A percentile compares a stretch with the other conserved stretches of the same genome.
These are phyloP conservation scores for Colletotrichum brevisporum DNA, from an alignment of 2,329 filamentous ascomycete species.

Conservation along the genomic window DNA sequence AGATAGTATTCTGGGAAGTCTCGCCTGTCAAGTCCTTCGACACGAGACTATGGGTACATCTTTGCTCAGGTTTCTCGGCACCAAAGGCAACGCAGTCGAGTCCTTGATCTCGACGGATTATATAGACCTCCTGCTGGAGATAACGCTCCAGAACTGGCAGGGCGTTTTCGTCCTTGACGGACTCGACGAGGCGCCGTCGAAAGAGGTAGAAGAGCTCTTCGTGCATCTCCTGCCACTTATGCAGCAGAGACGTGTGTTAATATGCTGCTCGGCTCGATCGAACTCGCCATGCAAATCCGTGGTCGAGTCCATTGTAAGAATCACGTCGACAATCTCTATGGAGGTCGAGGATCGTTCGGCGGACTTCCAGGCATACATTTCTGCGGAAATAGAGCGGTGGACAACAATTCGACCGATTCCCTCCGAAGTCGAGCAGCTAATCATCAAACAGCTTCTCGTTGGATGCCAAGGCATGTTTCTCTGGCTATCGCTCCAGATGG, in stretches of 20 bases:
- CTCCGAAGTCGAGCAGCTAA: not conserved
- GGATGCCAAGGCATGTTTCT: slow-evolving; percentile 1
- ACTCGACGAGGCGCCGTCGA: not conserved
- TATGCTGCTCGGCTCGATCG: slow-evolving; percentile 5
- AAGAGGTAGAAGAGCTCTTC: not conserved
- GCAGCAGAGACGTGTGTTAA: not conserved
- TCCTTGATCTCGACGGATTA: too few species aligned
- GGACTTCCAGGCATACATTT: not conserved
- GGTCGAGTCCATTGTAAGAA: not conserved
- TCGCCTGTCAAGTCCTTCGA: not conserved
- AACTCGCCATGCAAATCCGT: not conserved
- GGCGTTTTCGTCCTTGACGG: not conserved
- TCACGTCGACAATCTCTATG: not conserved
- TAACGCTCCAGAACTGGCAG: not conserved
- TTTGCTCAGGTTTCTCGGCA: not conserved
- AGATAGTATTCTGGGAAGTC: not conserved
- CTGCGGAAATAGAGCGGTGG: not conserved
- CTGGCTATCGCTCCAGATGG: not conserved
- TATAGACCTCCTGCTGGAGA: not conserved
- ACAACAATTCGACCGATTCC: not conserved
- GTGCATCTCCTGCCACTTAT: not conserved
- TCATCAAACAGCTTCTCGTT: not conserved
- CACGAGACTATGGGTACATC: not conserved
- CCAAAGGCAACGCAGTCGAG: not conserved
- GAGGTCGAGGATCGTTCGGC: not conserved